Evolutionary conservation across 225 moss, liverwort and hornwort species (phyloP).

Genomic region (Takakia lepidozioides): DNA sequence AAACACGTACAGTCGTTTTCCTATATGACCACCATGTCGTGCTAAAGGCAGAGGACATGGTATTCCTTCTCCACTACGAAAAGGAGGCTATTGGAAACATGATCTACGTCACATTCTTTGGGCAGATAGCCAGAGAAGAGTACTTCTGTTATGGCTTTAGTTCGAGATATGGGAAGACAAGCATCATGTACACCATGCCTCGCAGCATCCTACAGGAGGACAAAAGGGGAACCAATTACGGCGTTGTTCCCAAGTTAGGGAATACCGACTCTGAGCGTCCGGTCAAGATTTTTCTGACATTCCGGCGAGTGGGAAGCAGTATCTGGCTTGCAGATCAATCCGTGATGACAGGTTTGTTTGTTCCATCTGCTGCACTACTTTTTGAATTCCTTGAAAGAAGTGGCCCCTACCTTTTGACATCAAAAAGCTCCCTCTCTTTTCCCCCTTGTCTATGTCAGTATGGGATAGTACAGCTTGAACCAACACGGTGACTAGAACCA

Average conservation of each 20-base stretch:
- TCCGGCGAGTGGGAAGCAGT: constrained; percentile 49
- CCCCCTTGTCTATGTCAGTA: too few relatives aligned
- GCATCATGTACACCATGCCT: constrained; percentile 52
- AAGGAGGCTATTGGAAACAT: constrained; percentile 47
- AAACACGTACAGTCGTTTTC: constrained; percentile 38
- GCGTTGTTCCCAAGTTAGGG: constrained; percentile 39
- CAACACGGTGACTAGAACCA: too few relatives aligned
- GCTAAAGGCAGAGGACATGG: constrained; percentile 44
- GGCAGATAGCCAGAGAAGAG: constrained; percentile 34
- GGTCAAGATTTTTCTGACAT: constrained; percentile 31
- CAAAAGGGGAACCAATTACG: constrained; percentile 37
- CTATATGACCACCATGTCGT: constrained; percentile 46
- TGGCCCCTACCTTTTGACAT: too few relatives aligned
- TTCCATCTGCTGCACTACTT: too few relatives aligned
- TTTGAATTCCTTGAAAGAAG: too few relatives aligned
- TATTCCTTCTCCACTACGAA: constrained; percentile 60
- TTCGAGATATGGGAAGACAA: constrained; percentile 46
- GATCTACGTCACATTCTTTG: constrained; percentile 58
- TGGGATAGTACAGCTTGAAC: too few relatives aligned
- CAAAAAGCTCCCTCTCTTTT: too few relatives aligned
- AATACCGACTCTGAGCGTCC: constrained; percentile 18
- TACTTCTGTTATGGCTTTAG: constrained; percentile 50
- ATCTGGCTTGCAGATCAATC: constrained; percentile 41
- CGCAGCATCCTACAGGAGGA: constrained; percentile 54
- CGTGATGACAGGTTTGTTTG: too few relatives aligned